These are phyloP conservation scores for Ustulina deusta DNA, from an alignment of 2,329 filamentous ascomycete genomes.

Conservation along the genomic window DNA sequence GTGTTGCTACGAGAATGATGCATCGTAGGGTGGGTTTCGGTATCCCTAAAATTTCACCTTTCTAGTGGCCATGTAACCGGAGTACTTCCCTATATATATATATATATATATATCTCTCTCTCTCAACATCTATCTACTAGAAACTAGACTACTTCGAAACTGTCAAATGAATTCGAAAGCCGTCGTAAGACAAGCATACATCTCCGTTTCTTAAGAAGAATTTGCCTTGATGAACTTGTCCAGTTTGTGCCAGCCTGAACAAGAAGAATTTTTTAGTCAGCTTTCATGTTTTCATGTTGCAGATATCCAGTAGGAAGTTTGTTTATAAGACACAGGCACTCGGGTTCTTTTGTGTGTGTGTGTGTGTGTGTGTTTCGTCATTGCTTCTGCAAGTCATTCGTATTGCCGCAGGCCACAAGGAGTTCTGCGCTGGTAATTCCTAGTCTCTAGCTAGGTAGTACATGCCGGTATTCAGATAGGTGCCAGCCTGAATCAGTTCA, in stretches of 20 bases:
- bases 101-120: no score
- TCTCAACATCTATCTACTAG: background rate
- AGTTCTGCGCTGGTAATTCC: background rate
- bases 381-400: background rate
- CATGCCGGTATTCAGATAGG: no score
- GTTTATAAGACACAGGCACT: background rate
- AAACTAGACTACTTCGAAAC: background rate
- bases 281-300: background rate
- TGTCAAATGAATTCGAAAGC: background rate
- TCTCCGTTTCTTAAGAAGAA: background rate
- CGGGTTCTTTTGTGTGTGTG: background rate
- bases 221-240: background rate
- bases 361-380: background rate
- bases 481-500: background rate
- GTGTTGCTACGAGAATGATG: background rate
- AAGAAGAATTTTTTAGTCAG: background rate
- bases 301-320: background rate
- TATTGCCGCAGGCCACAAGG: background rate
- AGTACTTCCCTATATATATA: background rate
- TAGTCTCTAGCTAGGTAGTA: background rate
- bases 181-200: conserved; percentile 2
- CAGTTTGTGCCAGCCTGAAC: background rate
- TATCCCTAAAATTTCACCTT: background rate
- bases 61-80: background rate
- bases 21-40: background rate